These are phyloP conservation scores for Mycena albidolilacea DNA, from an alignment of 768 basidiomycete genomes.

Conservation along the genomic window DNA sequence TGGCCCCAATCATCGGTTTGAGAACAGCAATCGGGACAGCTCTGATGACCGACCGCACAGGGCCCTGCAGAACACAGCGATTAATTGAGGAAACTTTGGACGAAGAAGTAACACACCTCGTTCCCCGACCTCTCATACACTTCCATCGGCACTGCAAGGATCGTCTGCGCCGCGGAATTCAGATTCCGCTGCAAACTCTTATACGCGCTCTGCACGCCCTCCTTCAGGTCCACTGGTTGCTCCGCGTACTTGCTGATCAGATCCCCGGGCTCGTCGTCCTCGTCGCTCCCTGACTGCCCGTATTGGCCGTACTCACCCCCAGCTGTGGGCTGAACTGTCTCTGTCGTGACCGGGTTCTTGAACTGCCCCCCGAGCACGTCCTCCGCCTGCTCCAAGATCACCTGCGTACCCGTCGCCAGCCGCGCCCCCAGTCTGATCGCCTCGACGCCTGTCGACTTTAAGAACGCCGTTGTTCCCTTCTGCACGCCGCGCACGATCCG, in stretches of 20 bases:
- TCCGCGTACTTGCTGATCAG: conserved; percentile 92
- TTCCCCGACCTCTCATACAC: conserved; percentile 95
- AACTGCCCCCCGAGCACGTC: conserved; percentile 88
- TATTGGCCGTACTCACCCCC: conserved; percentile 51
- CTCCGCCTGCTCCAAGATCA: conserved; percentile 97
- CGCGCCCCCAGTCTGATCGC: conserved; percentile 95
- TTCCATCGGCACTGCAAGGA: conserved; percentile 99
- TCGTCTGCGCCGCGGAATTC: conserved; percentile 96
- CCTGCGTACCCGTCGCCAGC: conserved; percentile 97
- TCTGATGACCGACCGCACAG: conserved; percentile 93
- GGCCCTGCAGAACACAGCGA: conserved; percentile 69
- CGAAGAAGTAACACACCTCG: conserved; percentile 66
- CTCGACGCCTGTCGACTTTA: conserved; percentile 95
- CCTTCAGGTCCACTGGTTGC: conserved; percentile 86
- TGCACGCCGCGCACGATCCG: conserved; percentile 93
- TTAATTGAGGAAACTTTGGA: conserved; percentile 19
- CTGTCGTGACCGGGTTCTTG: conserved; percentile 73
- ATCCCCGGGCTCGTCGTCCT: conserved; percentile 65
- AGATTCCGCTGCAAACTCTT: conserved; percentile 88
- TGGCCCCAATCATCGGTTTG: conserved; percentile 98
- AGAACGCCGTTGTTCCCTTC: conserved; percentile 93
- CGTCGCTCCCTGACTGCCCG: conserved; percentile 51
- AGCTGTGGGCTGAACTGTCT: conserved; percentile 67
- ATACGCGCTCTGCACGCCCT: conserved; percentile 95
- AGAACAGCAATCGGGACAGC: conserved; percentile 98